Base-by-base conservation (phyloP, 352 stramenopile species). In the Blastocystis sp. region DNA sequence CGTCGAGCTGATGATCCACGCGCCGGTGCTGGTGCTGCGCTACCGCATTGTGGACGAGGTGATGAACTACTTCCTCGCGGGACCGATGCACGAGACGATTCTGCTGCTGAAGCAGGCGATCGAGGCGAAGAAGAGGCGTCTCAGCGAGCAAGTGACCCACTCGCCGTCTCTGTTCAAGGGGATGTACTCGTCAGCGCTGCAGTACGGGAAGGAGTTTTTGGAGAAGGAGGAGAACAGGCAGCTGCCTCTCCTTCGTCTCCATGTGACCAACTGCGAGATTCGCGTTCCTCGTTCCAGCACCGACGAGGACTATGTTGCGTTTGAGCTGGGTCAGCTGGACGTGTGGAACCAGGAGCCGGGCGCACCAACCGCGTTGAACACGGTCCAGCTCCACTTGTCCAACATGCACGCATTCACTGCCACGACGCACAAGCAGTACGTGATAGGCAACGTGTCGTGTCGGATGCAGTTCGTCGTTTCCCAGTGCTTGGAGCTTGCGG, bases 21-120 rank as follows among this genome's bases (percentile, higher is more conserved):
- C 74, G 55, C 74, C 74, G 6, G 33, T 59, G 33, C 2, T 85
- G 19, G 41, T 33, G 9, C 16, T 85, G 2, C 51, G 74, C 16
- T 69, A 55, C 51, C 74, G 74, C 41, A 13, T 67, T 9, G 29
- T 85, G n/a, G 74, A 85, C n/a, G 74, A 85, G 51, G 65, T 69
- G 51, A 85, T 67, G 60, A 29, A 37, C 19, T 85, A 85, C 41
- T 26, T 85, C 3, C 12, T 85, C 21, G 50, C 51, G 3, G 74
- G 74, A n/a, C 74, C 74, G 3, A 69, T 69, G 21, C n/a, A 29
- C 29, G 74, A 85, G 16, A 55, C 50, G 2, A 13, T 85, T 9
- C 19, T 1, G 41, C 2, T 85, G n/a, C 60, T 85, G 51, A 45
- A 51, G 29, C 37, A 55, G 45, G 45, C 45, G 45, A 16, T 16